Conservation (phyloP, 805 yeast genomes). For the Lachancea fermentati region DNA sequence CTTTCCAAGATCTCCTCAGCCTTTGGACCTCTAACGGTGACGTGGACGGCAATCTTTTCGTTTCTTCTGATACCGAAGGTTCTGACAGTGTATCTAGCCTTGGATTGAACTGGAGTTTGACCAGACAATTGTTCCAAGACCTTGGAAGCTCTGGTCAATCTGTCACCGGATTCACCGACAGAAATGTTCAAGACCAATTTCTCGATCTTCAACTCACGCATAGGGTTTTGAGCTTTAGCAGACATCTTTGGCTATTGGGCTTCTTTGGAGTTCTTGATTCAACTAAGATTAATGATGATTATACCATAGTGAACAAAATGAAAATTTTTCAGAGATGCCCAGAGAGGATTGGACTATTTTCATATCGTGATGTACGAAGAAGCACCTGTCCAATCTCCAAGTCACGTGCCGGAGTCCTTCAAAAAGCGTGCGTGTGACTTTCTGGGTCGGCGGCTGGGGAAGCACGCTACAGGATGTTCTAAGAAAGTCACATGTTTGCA, state of each 20-base stretch:
- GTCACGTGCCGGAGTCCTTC: too few species aligned
- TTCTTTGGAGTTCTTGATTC: not conserved
- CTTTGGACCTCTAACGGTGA: slow-evolving; percentile 99
- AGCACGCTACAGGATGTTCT: too few species aligned
- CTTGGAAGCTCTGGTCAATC: slow-evolving; percentile 99
- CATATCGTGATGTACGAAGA: not conserved
- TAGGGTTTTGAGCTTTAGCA: slow-evolving; percentile 75
- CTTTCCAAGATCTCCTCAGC: slow-evolving; percentile 99
- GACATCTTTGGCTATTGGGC: slow-evolving; percentile 35
- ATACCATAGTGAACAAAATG: not conserved
- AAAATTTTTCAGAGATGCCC: not conserved
- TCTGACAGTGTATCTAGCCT: slow-evolving; percentile 99
- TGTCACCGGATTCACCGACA: slow-evolving; percentile 99
- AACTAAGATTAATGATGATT: not conserved
- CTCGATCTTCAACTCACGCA: slow-evolving; percentile 99
- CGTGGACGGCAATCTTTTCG: slow-evolving; percentile 99
- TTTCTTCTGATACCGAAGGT: slow-evolving; percentile 99
- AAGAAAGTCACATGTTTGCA: too few species aligned
- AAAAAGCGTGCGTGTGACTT: too few species aligned
- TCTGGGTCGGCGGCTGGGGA: too few species aligned
- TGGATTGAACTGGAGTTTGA: slow-evolving; percentile 99
- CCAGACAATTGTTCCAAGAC: slow-evolving; percentile 99
- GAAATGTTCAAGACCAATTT: slow-evolving; percentile 99
- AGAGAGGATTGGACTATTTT: not conserved
- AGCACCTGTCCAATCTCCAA: too few species aligned